Conservation (phyloP, 768 basidiomycete genomes). For the Mycena pura region DNA sequence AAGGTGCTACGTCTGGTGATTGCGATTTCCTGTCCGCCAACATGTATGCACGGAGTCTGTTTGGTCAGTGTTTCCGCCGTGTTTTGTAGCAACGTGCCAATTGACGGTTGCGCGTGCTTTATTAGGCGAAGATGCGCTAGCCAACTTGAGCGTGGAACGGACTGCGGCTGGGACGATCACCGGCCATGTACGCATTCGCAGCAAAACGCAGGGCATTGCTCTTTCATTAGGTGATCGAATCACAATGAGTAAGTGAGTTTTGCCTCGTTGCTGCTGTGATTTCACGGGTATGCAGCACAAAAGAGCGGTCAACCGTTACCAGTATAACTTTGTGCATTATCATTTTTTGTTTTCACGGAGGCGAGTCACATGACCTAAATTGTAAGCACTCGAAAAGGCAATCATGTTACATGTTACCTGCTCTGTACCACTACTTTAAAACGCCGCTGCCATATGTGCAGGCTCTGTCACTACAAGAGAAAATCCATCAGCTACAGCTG, state of each 20-base stretch:
- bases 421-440: constrained; percentile 80
- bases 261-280: not conserved
- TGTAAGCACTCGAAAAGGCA: no score
- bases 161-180: constrained; percentile 82
- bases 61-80: constrained; percentile 63
- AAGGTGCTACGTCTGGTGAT: constrained; percentile 92
- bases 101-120: not conserved
- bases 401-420: constrained; percentile 46
- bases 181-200: constrained; percentile 94
- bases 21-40: constrained; percentile 98
- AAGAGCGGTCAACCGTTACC: constrained; percentile 22
- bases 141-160: constrained; percentile 92
- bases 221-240: constrained; percentile 92
- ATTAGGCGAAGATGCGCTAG: constrained; percentile 92
- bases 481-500: constrained; percentile 71
- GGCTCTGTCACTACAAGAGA: constrained; percentile 75
- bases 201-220: constrained; percentile 98
- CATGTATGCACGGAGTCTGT: constrained; percentile 93
- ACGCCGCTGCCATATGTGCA: constrained; percentile 79
- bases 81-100: not conserved
- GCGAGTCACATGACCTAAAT: no score
- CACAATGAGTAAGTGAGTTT: constrained; percentile 56
- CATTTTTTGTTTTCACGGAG: constrained; percentile 6
- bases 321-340: constrained; percentile 14
- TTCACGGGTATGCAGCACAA: constrained; percentile 16